These are phyloP conservation scores for Nothopassalora personata DNA, from an alignment of 2,329 filamentous ascomycete genomes.

Conservation along the genomic window DNA sequence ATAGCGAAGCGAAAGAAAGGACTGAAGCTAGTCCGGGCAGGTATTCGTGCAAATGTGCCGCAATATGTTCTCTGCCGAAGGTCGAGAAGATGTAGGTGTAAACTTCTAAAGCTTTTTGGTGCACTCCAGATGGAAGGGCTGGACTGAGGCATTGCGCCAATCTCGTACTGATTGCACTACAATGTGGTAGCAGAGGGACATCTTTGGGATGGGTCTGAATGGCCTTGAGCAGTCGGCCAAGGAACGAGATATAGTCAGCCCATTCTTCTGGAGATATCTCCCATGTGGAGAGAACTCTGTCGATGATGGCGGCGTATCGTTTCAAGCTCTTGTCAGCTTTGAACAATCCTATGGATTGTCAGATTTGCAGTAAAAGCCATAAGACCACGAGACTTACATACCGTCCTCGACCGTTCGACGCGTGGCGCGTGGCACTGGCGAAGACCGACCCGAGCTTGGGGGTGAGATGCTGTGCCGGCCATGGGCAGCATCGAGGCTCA, in stretches of 20 bases:
- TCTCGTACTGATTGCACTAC: slow-evolving; percentile 77
- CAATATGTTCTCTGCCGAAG: slow-evolving; percentile 62
- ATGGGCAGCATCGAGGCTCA: slow-evolving; percentile 60
- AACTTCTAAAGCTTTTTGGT: slow-evolving; percentile 94
- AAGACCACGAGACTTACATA: slow-evolving; percentile 44
- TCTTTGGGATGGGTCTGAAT: slow-evolving; percentile 78
- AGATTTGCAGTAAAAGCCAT: background rate
- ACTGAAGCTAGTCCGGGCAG: slow-evolving; percentile 84
- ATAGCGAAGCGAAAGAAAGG: slow-evolving; percentile 88
- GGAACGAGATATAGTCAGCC: slow-evolving; percentile 98
- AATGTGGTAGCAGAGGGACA: slow-evolving; percentile 70
- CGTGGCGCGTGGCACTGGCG: slow-evolving; percentile 69
- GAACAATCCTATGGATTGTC: slow-evolving; percentile 45
- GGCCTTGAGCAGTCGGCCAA: slow-evolving; percentile 86
- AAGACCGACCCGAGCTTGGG: slow-evolving; percentile 76
- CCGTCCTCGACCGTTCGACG: slow-evolving; percentile 72
- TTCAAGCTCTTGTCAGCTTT: slow-evolving; percentile 66
- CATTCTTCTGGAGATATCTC: slow-evolving; percentile 94
- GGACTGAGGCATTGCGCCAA: slow-evolving; percentile 94
- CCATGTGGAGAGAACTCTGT: slow-evolving; percentile 81
- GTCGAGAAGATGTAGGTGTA: slow-evolving; percentile 84
- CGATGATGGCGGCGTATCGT: slow-evolving; percentile 82
- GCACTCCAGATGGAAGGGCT: slow-evolving; percentile 86
- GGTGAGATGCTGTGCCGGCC: slow-evolving; percentile 63
- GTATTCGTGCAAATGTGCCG: slow-evolving; percentile 78